Percentiles rank a stretch among this genome's conserved stretches.
Conservation (phyloP, 2,329 filamentous ascomycete genomes). For the Venturia aucupariae region DNA sequence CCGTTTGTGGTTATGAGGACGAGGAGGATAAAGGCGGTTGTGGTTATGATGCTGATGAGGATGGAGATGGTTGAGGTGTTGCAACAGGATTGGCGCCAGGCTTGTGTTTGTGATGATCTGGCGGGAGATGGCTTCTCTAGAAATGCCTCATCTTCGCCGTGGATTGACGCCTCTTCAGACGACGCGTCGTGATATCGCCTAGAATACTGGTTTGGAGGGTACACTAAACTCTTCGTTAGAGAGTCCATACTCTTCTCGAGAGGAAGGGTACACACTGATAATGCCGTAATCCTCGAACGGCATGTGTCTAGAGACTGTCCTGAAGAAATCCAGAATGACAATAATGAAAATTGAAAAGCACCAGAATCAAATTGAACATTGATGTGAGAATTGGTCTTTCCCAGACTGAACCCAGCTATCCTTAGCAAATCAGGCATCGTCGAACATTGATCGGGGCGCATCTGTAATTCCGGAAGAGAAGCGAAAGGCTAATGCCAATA, state of each 20-base stretch:
- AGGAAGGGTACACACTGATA: slow-evolving; percentile 1
- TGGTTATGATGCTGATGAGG: slow-evolving; percentile 8
- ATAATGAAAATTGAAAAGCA: neutral
- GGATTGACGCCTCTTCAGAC: slow-evolving; percentile 2
- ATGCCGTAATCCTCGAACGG: slow-evolving; percentile 12
- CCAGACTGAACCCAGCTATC: neutral
- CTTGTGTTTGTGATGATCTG: neutral
- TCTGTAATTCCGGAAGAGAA: neutral
- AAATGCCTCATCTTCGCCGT: slow-evolving; percentile 12
- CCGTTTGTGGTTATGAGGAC: slow-evolving; percentile 8
- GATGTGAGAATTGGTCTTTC: neutral
- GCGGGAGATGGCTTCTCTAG: neutral
- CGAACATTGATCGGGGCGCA: neutral
- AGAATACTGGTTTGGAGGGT: slow-evolving; percentile 8
- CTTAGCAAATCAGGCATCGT: neutral
- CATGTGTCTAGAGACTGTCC: neutral
- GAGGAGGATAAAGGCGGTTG: neutral
- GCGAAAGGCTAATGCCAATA: neutral
- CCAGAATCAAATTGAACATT: neutral
- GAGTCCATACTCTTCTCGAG: neutral
- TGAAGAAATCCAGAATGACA: slow-evolving; percentile 5
- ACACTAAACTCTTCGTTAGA: slow-evolving; percentile 2
- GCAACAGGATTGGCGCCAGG: neutral
- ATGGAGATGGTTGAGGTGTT: neutral
- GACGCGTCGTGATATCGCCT: slow-evolving; percentile 9